Evolutionary conservation across 2,329 filamentous ascomycete genomes (phyloP).

Genomic region (Colletotrichum filicis): DNA sequence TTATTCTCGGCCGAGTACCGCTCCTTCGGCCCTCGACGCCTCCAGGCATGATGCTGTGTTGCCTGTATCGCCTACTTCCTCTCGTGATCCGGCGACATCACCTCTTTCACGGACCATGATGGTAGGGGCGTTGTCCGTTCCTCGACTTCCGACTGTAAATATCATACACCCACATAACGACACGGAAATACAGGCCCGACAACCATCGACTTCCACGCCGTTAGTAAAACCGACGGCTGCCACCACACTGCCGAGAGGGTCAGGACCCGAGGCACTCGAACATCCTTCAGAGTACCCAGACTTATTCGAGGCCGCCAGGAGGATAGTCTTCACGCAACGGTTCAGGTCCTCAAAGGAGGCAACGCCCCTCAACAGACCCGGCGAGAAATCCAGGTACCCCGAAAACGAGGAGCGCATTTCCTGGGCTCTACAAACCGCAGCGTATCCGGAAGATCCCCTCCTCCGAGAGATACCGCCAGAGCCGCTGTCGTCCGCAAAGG

Average conservation of each 20-base stretch:
- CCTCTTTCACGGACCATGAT: not conserved
- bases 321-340: conserved; percentile 12
- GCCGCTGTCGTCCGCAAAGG: not conserved
- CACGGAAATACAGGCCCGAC: not conserved
- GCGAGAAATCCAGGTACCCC: not conserved
- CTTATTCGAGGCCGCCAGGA: conserved; percentile 16
- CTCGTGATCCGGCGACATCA: not conserved
- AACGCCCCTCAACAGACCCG: not conserved
- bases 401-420: not conserved
- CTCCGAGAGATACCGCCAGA: not conserved
- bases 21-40: not conserved
- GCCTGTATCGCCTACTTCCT: not conserved
- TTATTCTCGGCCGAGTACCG: not conserved
- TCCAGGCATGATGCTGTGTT: not conserved
- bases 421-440: not conserved
- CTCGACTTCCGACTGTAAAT: not conserved
- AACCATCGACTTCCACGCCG: not conserved
- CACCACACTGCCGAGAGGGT: not conserved
- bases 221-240: not conserved
- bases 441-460: not conserved
- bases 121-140: not conserved
- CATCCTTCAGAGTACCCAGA: conserved; percentile 1
- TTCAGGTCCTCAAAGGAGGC: not conserved
- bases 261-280: not conserved
- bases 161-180: too few relatives aligned